Base-by-base conservation (phyloP, 2,329 filamentous ascomycete genomes). In the Xylariaceae sp. region DNA sequence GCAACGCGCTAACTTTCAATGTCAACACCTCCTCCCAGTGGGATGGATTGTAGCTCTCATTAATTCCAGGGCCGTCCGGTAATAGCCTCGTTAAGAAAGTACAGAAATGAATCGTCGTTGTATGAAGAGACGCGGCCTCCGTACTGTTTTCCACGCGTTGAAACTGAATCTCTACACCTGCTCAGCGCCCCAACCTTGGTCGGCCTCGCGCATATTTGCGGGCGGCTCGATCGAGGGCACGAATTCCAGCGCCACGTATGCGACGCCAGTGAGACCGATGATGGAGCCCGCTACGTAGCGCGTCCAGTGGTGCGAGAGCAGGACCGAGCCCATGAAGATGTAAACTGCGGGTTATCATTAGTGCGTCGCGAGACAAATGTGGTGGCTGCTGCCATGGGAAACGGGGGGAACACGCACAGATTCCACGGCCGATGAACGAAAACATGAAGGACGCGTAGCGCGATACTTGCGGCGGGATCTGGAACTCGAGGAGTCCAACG, bases 381-480 rank as follows among this genome's bases (percentile, higher is more conserved):
- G 9, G 15, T 16, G 36, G 19, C 36, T 29, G 8, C 9, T 12
- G 15, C n/a, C 5, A 32, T 34, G 49, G 48, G 29, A 16, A 26
- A 36, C 18, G 19, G 12, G 39, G 4, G 5, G 39, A 41, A 15
- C 15, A 85, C 90, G 75, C 84, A 96, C 92, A 97, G 71, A 90
- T 80, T 74, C 94, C 94, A 69, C 94, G 91, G 58, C 94, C 94
- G 64, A 97, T 76, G 80, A 99, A 97, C 54, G 89, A 95, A 79
- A 97, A 97, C 74, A 97, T 86, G 79, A 99, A 99, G 10, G 90
- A 95, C 51, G 91, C 92, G 77, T 97, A 96, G 75, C 90, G 87
- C 54, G 91, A 87, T 51, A 96, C 80, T 71, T 96, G 92, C 55
- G 92, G 89, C 47, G 94, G 92, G 65, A 96, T 92, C 74, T 96